Percentiles rank a stretch among this genome's conserved stretches.
Evolutionary conservation across 2,329 filamentous ascomycete species (phyloP).

Genomic region (Stachybotrys elegans): DNA sequence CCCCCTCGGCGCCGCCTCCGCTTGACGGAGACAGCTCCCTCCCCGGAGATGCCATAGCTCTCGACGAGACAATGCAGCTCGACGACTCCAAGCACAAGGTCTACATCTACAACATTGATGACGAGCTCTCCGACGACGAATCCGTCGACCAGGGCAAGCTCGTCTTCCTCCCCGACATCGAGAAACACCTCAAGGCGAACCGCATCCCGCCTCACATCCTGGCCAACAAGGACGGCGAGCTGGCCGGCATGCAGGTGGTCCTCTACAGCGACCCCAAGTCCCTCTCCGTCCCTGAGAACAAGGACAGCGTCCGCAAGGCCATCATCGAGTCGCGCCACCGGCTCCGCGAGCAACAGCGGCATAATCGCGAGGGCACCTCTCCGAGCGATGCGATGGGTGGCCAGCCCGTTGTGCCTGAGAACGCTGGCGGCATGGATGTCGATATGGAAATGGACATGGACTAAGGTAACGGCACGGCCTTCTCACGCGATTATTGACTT

Average conservation of each 20-base stretch:
- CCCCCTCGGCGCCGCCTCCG: slow-evolving; percentile 21
- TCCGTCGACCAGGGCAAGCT: slow-evolving; percentile 51
- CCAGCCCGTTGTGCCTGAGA: slow-evolving; percentile 23
- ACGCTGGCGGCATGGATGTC: slow-evolving; percentile 63
- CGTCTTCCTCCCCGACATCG: slow-evolving; percentile 79
- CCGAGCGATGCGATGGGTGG: background rate
- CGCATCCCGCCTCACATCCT: slow-evolving; percentile 65
- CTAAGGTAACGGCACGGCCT: slow-evolving; percentile 26
- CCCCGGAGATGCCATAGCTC: too few species aligned
- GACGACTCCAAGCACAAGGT: slow-evolving; percentile 84
- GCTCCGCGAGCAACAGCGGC: slow-evolving; percentile 53
- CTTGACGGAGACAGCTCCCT: slow-evolving; percentile 16
- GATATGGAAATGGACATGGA: too few species aligned
- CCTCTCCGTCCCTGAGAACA: slow-evolving; percentile 67
- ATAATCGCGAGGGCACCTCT: slow-evolving; percentile 24
- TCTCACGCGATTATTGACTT: too few species aligned
- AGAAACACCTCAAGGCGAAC: slow-evolving; percentile 69
- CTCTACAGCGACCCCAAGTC: slow-evolving; percentile 78
- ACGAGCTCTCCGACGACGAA: slow-evolving; percentile 63
- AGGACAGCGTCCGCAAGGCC: slow-evolving; percentile 74
- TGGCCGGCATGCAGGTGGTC: slow-evolving; percentile 67
- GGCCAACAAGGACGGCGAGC: slow-evolving; percentile 47
- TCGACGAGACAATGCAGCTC: slow-evolving; percentile 68
- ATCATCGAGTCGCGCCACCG: slow-evolving; percentile 75
- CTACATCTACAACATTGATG: slow-evolving; percentile 87